Evolutionary conservation across 352 stramenopile genomes (phyloP).

Genomic region (Phytophthora tentaculata): DNA sequence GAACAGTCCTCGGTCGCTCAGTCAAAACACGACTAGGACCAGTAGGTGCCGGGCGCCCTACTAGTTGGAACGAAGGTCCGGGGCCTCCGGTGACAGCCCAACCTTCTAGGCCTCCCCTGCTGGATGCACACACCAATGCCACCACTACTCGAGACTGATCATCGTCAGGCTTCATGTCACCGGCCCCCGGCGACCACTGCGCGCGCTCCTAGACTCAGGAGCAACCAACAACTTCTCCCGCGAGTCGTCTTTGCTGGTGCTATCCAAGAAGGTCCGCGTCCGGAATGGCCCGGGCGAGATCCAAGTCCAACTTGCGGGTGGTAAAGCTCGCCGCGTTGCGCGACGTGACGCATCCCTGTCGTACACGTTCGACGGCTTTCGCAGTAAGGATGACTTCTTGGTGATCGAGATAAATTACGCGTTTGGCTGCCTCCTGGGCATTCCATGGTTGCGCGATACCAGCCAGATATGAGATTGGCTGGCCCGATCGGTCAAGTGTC

Average conservation of each 20-base stretch:
- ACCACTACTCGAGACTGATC: no score
- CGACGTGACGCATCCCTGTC: not conserved
- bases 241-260: not conserved
- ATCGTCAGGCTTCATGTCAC: no score
- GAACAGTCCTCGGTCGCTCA: not conserved
- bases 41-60: not conserved
- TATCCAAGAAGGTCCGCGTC: not conserved
- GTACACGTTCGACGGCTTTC: not conserved
- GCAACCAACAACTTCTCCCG: not conserved
- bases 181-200: no score
- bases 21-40: not conserved
- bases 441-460: not conserved
- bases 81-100: not conserved
- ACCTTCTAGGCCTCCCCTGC: not conserved
- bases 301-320: not conserved
- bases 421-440: not conserved
- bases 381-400: not conserved
- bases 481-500: conserved; percentile 2
- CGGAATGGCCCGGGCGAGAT: not conserved
- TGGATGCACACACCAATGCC: no score
- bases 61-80: not conserved
- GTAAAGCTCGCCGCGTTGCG: conserved; percentile 1
- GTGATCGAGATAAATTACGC: not conserved
- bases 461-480: conserved; percentile 11
- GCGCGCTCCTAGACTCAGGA: no score